Percentiles rank a stretch among this genome's conserved stretches.
phyloP scores from a whole-genome alignment of 2,329 filamentous ascomycete genomes.

The Xenosphaeropsis pyriputrescens region DNA sequence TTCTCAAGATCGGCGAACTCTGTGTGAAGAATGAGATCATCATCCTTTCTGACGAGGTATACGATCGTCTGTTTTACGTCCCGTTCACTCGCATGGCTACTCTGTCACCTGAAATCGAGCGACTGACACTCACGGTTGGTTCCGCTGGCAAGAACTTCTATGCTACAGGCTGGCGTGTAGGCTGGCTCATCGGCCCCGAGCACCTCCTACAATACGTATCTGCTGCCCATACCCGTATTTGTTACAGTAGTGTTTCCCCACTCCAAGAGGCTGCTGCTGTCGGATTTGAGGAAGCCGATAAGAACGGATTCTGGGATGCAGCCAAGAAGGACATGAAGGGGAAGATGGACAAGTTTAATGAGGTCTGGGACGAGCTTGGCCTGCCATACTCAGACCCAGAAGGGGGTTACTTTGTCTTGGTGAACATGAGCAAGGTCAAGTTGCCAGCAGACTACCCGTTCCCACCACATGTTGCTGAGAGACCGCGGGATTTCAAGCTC shows the following conservation, averaged over 20 bases:
- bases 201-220: slow-evolving; percentile 84
- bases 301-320: slow-evolving; percentile 74
- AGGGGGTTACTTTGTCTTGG: slow-evolving; percentile 93
- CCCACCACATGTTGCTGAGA: slow-evolving; percentile 71
- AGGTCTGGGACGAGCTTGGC: slow-evolving; percentile 60
- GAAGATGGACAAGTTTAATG: slow-evolving; percentile 79
- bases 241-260: slow-evolving; percentile 86
- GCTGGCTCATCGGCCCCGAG: slow-evolving; percentile 83
- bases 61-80: slow-evolving; percentile 88
- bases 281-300: slow-evolving; percentile 82
- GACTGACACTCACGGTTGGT: slow-evolving; percentile 81
- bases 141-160: slow-evolving; percentile 98
- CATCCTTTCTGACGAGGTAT: slow-evolving; percentile 85
- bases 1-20: slow-evolving; percentile 71
- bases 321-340: slow-evolving; percentile 76
- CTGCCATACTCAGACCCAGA: slow-evolving; percentile 63
- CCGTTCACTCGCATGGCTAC: slow-evolving; percentile 90
- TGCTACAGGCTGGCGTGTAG: slow-evolving; percentile 89
- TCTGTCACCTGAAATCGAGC: slow-evolving; percentile 77
- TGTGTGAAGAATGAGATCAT: slow-evolving; percentile 90
- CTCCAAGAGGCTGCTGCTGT: slow-evolving; percentile 90
- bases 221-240: slow-evolving; percentile 89
- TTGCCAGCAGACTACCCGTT: slow-evolving; percentile 77
- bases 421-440: slow-evolving; percentile 80
- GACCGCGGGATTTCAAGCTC: slow-evolving; percentile 87